A percentile compares a stretch with the other conserved stretches of the same genome.
Evolutionary conservation across 2,329 filamentous ascomycete species (phyloP).

Genomic region (Sporothrix mexicana): DNA sequence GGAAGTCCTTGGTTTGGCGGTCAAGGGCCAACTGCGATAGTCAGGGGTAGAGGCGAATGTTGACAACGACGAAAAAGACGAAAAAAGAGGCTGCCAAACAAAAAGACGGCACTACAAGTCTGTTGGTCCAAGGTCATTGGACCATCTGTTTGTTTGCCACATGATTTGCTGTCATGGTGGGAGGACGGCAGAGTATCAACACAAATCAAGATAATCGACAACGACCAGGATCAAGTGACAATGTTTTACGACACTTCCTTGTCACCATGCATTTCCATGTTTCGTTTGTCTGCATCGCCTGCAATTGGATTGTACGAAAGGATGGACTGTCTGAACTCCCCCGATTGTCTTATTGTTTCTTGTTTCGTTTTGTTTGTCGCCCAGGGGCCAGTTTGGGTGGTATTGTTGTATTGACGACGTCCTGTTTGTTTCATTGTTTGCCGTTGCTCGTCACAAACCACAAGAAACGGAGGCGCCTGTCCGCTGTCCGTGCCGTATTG

Average conservation of each 20-base stretch:
- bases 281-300: too few relatives aligned
- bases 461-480: not conserved
- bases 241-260: too few relatives aligned
- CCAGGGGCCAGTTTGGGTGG: not conserved
- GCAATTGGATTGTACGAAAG: not conserved
- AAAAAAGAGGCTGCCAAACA: not conserved
- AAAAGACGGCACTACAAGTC: not conserved
- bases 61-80: not conserved
- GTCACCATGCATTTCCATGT: too few relatives aligned
- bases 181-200: too few relatives aligned
- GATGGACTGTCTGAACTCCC: not conserved
- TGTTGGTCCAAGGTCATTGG: constrained; percentile 8
- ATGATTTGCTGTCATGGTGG: not conserved
- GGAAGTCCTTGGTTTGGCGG: not conserved
- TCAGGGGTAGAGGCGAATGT: constrained; percentile 5
- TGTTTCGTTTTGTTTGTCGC: constrained; percentile 19
- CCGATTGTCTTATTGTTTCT: constrained; percentile 24
- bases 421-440: constrained; percentile 15
- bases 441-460: not conserved
- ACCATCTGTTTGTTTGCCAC: not conserved
- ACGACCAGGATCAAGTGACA: constrained; percentile 6
- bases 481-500: not conserved
- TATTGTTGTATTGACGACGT: not conserved
- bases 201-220: too few relatives aligned
- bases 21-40: constrained; percentile 22